Conservation (phyloP, 2,329 filamentous ascomycete species). For the Cryphonectria nitschkei region DNA sequence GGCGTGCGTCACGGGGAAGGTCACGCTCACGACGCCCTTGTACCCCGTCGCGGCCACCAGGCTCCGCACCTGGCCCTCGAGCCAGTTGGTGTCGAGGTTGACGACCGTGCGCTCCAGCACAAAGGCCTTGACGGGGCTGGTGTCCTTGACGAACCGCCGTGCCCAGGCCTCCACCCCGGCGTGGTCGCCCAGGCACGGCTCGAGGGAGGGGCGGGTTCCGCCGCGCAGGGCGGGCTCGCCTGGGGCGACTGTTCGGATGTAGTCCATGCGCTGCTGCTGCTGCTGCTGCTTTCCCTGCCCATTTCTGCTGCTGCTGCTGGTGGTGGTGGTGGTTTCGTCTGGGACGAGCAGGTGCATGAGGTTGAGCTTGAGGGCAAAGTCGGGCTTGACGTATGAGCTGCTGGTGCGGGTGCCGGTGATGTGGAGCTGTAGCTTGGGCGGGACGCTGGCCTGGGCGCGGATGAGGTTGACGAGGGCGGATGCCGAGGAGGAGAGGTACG, state of each 20-base stretch:
- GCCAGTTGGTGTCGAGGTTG: constrained; percentile 58
- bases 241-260: constrained; percentile 53
- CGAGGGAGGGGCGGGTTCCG: constrained; percentile 45
- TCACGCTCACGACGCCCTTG: constrained; percentile 52
- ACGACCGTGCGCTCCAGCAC: constrained; percentile 55
- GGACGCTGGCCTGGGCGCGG: constrained; percentile 53
- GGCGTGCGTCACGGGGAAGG: constrained; percentile 54
- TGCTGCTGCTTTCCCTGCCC: constrained; percentile 26
- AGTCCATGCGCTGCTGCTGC: constrained; percentile 49
- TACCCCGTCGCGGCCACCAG: constrained; percentile 55
- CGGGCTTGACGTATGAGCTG: constrained; percentile 46
- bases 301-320: constrained; percentile 18
- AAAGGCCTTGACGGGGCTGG: constrained; percentile 51
- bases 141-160: constrained; percentile 50
- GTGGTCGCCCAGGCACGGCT: constrained; percentile 47
- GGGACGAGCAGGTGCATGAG: constrained; percentile 57
- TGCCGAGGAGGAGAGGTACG: constrained; percentile 52
- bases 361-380: constrained; percentile 60
- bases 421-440: constrained; percentile 58
- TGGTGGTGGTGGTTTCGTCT: constrained; percentile 40
- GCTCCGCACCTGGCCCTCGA: constrained; percentile 58
- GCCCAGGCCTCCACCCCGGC: constrained; percentile 55
- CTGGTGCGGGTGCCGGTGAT: constrained; percentile 54
- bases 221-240: constrained; percentile 57
- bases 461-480: constrained; percentile 51